Percentiles rank a stretch among this genome's conserved stretches.
Conservation (phyloP, 1,139 yeast species). For the Blastobotrys proliferans region DNA sequence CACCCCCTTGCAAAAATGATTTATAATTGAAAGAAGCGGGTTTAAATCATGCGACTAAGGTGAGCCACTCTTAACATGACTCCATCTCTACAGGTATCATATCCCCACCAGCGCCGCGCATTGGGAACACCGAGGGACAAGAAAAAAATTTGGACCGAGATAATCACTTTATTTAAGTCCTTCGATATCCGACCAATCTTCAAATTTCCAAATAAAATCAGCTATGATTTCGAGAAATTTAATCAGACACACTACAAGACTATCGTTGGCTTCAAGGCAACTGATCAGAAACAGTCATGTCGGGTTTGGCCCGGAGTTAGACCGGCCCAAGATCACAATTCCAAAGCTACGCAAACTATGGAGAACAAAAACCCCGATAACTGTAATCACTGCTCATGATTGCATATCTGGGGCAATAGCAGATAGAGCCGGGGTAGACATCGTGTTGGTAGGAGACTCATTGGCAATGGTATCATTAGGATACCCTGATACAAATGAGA, state of each 20-base stretch:
- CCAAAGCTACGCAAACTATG: slow-evolving; percentile 46
- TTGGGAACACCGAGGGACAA: not conserved
- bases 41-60: too few relatives aligned
- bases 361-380: slow-evolving; percentile 48
- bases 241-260: not conserved
- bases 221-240: not conserved
- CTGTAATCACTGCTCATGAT: slow-evolving; percentile 86
- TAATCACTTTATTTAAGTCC: too few relatives aligned
- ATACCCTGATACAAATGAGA: slow-evolving; percentile 67
- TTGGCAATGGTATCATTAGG: slow-evolving; percentile 91
- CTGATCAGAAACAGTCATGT: slow-evolving; percentile 19
- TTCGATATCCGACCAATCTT: too few relatives aligned
- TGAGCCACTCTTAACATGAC: too few relatives aligned
- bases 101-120: too few relatives aligned
- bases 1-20: too few relatives aligned
- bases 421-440: slow-evolving; percentile 64
- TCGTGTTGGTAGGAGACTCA: slow-evolving; percentile 84
- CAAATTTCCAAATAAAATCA: too few relatives aligned
- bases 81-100: too few relatives aligned
- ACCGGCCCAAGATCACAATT: slow-evolving; percentile 34
- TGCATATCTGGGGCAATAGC: slow-evolving; percentile 72
- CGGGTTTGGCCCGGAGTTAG: slow-evolving; percentile 11
- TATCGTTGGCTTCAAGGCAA: not conserved
- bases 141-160: not conserved
- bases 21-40: too few relatives aligned